Evolutionary conservation across 2,329 filamentous ascomycete genomes (phyloP), one percentile per base, ranked within the genome.

Genomic region (Coniella vitis): DNA sequence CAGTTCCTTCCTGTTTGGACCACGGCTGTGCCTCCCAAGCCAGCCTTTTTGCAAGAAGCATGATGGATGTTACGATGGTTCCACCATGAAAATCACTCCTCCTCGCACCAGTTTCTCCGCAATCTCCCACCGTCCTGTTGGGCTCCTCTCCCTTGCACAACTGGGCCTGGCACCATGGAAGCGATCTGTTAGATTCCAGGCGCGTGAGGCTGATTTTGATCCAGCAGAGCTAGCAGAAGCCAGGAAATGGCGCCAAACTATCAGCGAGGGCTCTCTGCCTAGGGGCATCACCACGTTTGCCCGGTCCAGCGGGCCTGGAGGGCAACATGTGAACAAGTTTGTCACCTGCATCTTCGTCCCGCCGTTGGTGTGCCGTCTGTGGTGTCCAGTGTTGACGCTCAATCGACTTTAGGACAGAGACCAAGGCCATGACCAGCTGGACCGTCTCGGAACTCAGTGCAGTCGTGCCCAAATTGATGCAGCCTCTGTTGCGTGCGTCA

Each of bases 271-370:
- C 35, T 65, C 58, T 19, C 58, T 82, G 2, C 78, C 78, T 13
- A 69, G 63, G 47, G 78, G 76, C 8, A 71, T 62, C 38, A 81
- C 75, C 4, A 72, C 65, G 10, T 81, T 71, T 59, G 71, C 78
- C 2, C 69, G 78, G n/a, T 81, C 78, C 3, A 80, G 76, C 55
- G 78, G 78, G 0, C 78, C 78, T 2, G 78, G 78, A 12, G 78
- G 78, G 2, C 78, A 82, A 56, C 76, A 82, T 57, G 78, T 81
- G 29, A 82, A 82, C 59, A 82, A 81, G 78, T 81, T 58, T 46
- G 71, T 61, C 16, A 29, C 19, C 31, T 12, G 5, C 17, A 32
- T 1, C 21, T n/a, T 20, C 2, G n/a, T n/a, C 3, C 22, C n/a
- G 8, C 16, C 5, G 1, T 7, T 25, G 21, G 2, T 10, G 8